These are phyloP conservation scores for Calonectria hawksworthii DNA, from an alignment of 2,329 filamentous ascomycete species.

Conservation along the genomic window DNA sequence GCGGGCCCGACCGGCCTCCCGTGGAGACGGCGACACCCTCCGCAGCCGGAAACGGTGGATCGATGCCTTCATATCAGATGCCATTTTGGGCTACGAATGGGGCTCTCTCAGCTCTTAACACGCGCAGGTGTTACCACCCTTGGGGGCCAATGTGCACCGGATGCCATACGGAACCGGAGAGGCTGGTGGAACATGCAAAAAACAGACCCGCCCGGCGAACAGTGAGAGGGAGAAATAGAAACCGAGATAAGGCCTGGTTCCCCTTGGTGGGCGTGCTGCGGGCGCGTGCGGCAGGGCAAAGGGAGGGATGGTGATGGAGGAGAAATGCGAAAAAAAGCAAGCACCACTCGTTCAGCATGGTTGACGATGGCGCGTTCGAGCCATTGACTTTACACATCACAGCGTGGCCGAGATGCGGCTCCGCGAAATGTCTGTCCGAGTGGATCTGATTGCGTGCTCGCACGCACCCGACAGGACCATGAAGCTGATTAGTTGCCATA, in stretches of 20 bases:
- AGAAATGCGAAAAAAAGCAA: constrained; percentile 9
- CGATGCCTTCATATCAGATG: constrained; percentile 46
- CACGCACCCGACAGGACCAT: constrained; percentile 13
- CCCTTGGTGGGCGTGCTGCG: not conserved
- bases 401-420: constrained; percentile 17
- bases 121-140: not conserved
- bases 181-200: not conserved
- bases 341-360: not conserved
- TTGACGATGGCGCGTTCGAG: not conserved
- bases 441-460: constrained; percentile 46
- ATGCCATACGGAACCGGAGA: constrained; percentile 2
- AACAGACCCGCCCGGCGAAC: not conserved
- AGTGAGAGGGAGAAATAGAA: not conserved
- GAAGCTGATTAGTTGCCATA: constrained; percentile 1
- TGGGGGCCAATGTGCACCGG: not conserved
- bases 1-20: constrained; percentile 41
- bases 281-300: not conserved
- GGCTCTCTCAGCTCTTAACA: not conserved
- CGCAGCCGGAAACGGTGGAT: constrained; percentile 45
- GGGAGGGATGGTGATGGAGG: not conserved
- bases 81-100: constrained; percentile 37
- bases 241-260: not conserved
- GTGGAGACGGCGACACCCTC: constrained; percentile 43
- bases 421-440: constrained; percentile 31
- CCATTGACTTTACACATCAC: not conserved